phyloP scores from a whole-genome alignment of 2,329 filamentous ascomycete species.

The Aspergillus sojae region DNA sequence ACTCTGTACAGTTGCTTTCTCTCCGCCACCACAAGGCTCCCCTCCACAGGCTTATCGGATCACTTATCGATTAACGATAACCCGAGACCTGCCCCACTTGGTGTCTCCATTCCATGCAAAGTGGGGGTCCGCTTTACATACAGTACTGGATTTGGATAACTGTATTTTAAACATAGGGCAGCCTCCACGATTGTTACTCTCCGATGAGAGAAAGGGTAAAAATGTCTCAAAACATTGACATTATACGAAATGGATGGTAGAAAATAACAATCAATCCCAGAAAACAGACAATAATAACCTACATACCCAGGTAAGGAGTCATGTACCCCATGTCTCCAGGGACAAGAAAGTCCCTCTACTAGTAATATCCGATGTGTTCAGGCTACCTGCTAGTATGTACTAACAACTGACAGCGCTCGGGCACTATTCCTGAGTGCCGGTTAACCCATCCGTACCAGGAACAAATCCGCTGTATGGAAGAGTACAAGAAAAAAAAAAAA shows the following conservation, averaged over 20 bases:
- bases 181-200: not conserved
- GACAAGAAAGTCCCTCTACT: not conserved
- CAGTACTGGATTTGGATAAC: not conserved
- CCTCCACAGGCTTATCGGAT: slow-evolving; percentile 17
- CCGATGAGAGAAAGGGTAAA: not conserved
- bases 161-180: not conserved
- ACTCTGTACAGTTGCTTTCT: not conserved
- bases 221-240: not conserved
- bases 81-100: slow-evolving; percentile 12
- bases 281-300: not conserved
- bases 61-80: slow-evolving; percentile 17
- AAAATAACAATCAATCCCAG: not conserved
- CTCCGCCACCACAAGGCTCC: slow-evolving; percentile 10
- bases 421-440: not conserved
- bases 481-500: not conserved
- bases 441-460: not conserved
- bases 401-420: not conserved
- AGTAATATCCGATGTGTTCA: not conserved
- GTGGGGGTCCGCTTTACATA: not conserved
- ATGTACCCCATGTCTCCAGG: not conserved
- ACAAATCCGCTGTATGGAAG: not conserved
- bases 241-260: not conserved
- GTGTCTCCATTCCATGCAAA: not conserved
- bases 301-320: not conserved
- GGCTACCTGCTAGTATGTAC: not conserved